Percentiles rank a stretch among this genome's conserved stretches.
These are phyloP conservation scores for Irpex lacteus DNA, from an alignment of 1,284 basidiomycete species.

Conservation along the genomic window DNA sequence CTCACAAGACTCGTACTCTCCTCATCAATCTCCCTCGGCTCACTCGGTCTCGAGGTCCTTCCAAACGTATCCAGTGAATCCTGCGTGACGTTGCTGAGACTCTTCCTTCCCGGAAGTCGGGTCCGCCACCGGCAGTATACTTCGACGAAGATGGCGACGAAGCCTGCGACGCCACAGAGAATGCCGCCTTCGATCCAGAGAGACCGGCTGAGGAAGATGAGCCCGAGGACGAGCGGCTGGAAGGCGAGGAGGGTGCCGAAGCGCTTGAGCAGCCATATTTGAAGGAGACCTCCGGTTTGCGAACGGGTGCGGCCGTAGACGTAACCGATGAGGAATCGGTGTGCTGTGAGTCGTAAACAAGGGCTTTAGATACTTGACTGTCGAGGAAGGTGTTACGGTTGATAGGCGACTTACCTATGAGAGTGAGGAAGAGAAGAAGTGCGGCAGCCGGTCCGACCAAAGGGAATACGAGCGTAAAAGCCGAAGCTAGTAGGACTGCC, in stretches of 20 bases:
- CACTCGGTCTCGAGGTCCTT: conserved; percentile 36
- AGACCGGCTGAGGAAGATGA: conserved; percentile 62
- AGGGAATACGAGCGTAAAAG: conserved; percentile 73
- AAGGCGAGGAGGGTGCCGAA: conserved; percentile 63
- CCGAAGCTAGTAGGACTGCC: conserved; percentile 69
- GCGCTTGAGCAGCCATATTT: conserved; percentile 72
- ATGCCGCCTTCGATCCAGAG: conserved; percentile 73
- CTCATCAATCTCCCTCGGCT: conserved; percentile 39
- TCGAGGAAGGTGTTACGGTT: too few species aligned
- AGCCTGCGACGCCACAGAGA: conserved; percentile 51
- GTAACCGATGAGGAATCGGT: conserved; percentile 73
- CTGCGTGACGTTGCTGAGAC: conserved; percentile 53
- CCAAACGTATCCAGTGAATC: conserved; percentile 57
- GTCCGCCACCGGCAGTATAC: conserved; percentile 49
- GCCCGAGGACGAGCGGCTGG: conserved; percentile 72
- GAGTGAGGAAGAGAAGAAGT: conserved; percentile 62
- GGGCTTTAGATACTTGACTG: not conserved
- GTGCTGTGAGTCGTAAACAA: conserved; percentile 42
- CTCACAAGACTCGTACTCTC: conserved; percentile 53
- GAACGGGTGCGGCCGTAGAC: conserved; percentile 69
- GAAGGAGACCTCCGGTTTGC: conserved; percentile 68
- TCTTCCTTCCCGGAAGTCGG: conserved; percentile 42
- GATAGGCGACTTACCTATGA: conserved; percentile 51
- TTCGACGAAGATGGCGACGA: conserved; percentile 58
- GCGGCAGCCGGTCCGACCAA: conserved; percentile 70